phyloP scores from a whole-genome alignment of 225 moss, liverwort and hornwort species.

The Pseudisothecium myosuroides region DNA sequence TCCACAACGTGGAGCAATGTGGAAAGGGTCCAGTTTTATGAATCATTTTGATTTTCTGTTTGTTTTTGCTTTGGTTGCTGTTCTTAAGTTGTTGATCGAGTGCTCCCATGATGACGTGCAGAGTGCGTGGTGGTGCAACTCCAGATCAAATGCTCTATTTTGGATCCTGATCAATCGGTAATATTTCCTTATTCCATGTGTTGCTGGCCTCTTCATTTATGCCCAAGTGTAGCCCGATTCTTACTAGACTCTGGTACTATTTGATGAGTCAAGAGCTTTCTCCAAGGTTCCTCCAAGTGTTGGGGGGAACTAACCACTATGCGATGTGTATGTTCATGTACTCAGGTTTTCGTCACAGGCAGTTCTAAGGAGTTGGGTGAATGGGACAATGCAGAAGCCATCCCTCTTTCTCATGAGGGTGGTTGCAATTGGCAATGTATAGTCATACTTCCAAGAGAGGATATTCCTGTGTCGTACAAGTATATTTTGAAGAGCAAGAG shows the following conservation, averaged over 20 bases:
- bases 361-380: slow-evolving; percentile 53
- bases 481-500: slow-evolving; percentile 45
- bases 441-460: slow-evolving; percentile 21
- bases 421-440: slow-evolving; percentile 55
- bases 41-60: neutral
- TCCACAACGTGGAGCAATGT: neutral
- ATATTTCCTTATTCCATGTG: neutral
- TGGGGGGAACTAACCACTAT: neutral
- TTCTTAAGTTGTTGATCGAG: neutral
- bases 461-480: slow-evolving; percentile 48
- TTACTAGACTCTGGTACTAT: neutral
- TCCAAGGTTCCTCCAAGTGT: neutral
- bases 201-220: neutral
- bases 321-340: neutral
- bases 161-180: slow-evolving; percentile 66
- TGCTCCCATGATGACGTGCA: neutral
- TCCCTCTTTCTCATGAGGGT: slow-evolving; percentile 37
- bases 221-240: neutral
- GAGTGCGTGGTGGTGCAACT: slow-evolving; percentile 62
- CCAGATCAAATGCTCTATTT: slow-evolving; percentile 47
- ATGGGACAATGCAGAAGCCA: slow-evolving; percentile 43
- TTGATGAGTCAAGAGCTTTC: neutral
- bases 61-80: neutral
- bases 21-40: neutral
- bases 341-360: slow-evolving; percentile 59